Percentiles rank a stretch among this genome's conserved stretches.
These are phyloP conservation scores for Podospora tetraspora DNA, from an alignment of 495 filamentous ascomycete species.

Conservation along the genomic window DNA sequence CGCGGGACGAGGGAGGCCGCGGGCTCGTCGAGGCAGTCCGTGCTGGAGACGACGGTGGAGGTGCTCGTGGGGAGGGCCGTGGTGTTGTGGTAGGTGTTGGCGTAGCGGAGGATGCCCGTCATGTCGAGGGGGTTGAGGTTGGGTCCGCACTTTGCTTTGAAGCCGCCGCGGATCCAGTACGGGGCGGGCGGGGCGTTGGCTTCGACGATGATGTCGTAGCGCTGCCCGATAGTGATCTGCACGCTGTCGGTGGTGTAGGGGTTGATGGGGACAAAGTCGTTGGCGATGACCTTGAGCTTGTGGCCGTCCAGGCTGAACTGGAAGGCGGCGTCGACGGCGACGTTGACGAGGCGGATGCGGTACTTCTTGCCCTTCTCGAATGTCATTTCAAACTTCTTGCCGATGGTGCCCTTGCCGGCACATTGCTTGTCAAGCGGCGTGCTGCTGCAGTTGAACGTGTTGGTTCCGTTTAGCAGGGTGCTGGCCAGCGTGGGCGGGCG, in stretches of 20 bases:
- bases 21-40: slow-evolving; percentile 27
- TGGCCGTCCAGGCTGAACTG: slow-evolving; percentile 47
- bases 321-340: slow-evolving; percentile 35
- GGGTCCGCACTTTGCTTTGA: slow-evolving; percentile 41
- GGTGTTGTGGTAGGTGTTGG: slow-evolving; percentile 19
- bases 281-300: slow-evolving; percentile 46
- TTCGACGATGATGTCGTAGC: slow-evolving; percentile 61
- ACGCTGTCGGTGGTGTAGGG: slow-evolving; percentile 47
- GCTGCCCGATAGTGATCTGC: slow-evolving; percentile 57
- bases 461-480: slow-evolving; percentile 35
- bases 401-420: slow-evolving; percentile 19
- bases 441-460: slow-evolving; percentile 31
- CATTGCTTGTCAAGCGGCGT: slow-evolving; percentile 21
- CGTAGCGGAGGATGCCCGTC: slow-evolving; percentile 54
- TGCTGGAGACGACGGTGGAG: slow-evolving; percentile 20
- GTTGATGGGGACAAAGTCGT: slow-evolving; percentile 47
- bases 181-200: slow-evolving; percentile 45
- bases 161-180: slow-evolving; percentile 51
- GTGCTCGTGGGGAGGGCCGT: slow-evolving; percentile 31
- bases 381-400: slow-evolving; percentile 29
- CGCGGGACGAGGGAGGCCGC: slow-evolving; percentile 28
- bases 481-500: slow-evolving; percentile 31
- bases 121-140: slow-evolving; percentile 42
- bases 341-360: slow-evolving; percentile 51
- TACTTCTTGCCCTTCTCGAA: slow-evolving; percentile 42